Evolutionary conservation across 331 rosid genomes (phyloP), one percentile per base, ranked within the genome.

Genomic region (Pyracantha coccinea): DNA sequence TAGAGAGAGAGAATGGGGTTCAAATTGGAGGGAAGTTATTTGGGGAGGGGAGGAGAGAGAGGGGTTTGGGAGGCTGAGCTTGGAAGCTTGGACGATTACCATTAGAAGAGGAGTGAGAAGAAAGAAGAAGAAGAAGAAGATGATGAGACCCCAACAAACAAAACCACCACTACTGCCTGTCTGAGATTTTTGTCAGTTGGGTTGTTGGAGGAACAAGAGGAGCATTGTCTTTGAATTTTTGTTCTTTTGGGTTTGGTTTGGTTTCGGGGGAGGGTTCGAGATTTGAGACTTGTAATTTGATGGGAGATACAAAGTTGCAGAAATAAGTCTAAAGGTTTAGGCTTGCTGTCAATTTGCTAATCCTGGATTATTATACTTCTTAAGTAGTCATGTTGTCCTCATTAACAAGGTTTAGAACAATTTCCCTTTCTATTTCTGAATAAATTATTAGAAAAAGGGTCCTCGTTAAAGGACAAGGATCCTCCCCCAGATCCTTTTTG

Each of bases 1-100:
- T 13, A 92, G 93, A n/a, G 97, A 88, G 55, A 79, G 93, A 23
- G 97, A 90, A 68, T 65, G 57, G 66, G 97, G 92, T 44, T 94
- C 99, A 66, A 90, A 90, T 84, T 86, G 93, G 63, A 92, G 58
- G 24, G 97, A 89, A 70, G 89, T 52, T 27, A 86, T 68, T 77
- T 65, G 81, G 2, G 86, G 86, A 3, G 86, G 85, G 14, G 93
- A 85, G 12, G 89, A 85, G 78, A 88, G 83, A 41, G 92, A 86
- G 33, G 90, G 87, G 74, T 72, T 83, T 72, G 96, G 92, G 57
- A 90, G 92, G 69, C 75, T 79, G 75, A 90, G 77, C 86, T 90
- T 92, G n/a, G 93, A 83, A 76, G 81, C 89, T 85, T 86, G 83
- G 29, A 86, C 83, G 74, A 77, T 62, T 83, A 93, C 98, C 98